Evolutionary conservation across 2,329 filamentous ascomycete genomes (phyloP).

Genomic region (Sphaerulina vaccinii): DNA sequence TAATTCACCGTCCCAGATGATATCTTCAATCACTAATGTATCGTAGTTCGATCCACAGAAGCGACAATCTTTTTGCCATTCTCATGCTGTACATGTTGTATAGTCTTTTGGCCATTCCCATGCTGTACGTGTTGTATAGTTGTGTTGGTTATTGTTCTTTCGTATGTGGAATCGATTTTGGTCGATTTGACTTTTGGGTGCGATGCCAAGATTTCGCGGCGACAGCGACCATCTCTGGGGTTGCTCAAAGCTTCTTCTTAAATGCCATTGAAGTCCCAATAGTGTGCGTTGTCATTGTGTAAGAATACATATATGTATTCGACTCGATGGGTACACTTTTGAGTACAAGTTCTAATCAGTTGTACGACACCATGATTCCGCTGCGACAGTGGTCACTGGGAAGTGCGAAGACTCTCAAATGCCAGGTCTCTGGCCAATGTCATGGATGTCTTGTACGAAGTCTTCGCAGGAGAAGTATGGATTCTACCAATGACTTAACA

Average conservation of each 20-base stretch:
- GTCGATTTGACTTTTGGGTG: not conserved
- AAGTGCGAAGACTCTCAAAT: too few species aligned
- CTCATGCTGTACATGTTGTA: not conserved
- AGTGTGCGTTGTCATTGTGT: not conserved
- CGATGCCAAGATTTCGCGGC: not conserved
- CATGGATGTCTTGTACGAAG: too few species aligned
- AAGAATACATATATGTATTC: too few species aligned
- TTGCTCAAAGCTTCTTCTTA: too few species aligned
- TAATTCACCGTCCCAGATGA: not conserved
- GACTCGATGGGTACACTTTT: too few species aligned
- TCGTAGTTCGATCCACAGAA: slow-evolving; percentile 19
- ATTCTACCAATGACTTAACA: too few species aligned
- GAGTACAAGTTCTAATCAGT: too few species aligned
- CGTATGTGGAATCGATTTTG: not conserved
- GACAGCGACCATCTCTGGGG: not conserved
- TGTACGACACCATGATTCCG: too few species aligned
- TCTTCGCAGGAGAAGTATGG: too few species aligned
- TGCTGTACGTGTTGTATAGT: not conserved
- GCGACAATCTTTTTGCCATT: slow-evolving; percentile 16
- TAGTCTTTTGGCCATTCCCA: too few species aligned
- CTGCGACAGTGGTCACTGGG: too few species aligned
- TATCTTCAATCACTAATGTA: not conserved
- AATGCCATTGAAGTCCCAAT: not conserved
- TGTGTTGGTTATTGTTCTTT: not conserved
- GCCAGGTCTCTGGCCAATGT: too few species aligned